phyloP scores from a whole-genome alignment of 768 basidiomycete genomes.

The Boletus rubescentipes region DNA sequence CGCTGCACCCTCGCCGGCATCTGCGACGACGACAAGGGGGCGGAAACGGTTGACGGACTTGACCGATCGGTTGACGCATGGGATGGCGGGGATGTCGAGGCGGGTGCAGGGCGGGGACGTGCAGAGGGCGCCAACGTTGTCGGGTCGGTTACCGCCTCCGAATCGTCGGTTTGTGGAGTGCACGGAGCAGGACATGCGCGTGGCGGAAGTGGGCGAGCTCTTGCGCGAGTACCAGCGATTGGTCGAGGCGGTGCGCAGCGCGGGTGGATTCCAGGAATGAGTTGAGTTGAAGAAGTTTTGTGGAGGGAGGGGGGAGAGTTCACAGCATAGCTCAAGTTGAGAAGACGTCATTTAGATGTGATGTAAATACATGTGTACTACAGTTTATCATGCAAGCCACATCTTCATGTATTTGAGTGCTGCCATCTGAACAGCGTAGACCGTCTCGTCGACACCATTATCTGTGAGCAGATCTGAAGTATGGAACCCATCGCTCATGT shows the following conservation, averaged over 20 bases:
- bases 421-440: constrained; percentile 52
- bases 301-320: not conserved
- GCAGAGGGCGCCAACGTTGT: constrained; percentile 32
- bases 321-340: too few species aligned
- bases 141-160: constrained; percentile 55
- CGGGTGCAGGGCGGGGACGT: constrained; percentile 36
- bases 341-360: too few species aligned
- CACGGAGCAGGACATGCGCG: constrained; percentile 68
- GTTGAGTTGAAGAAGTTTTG: too few species aligned
- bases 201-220: constrained; percentile 80
- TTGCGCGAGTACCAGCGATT: constrained; percentile 79
- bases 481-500: constrained; percentile 63
- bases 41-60: constrained; percentile 52
- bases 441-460: constrained; percentile 47
- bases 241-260: constrained; percentile 61
- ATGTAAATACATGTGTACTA: too few species aligned
- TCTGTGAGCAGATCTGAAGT: constrained; percentile 56
- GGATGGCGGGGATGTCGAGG: constrained; percentile 57
- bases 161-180: constrained; percentile 71
- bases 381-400: constrained; percentile 50
- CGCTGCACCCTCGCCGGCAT: not conserved
- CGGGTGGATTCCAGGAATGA: constrained; percentile 43
- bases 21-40: constrained; percentile 35
- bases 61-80: constrained; percentile 74
- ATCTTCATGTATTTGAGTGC: constrained; percentile 50